These are phyloP conservation scores for Cymbopogon flexuosus DNA, from an alignment of 202 grass and related monocot genomes.

Conservation along the genomic window DNA sequence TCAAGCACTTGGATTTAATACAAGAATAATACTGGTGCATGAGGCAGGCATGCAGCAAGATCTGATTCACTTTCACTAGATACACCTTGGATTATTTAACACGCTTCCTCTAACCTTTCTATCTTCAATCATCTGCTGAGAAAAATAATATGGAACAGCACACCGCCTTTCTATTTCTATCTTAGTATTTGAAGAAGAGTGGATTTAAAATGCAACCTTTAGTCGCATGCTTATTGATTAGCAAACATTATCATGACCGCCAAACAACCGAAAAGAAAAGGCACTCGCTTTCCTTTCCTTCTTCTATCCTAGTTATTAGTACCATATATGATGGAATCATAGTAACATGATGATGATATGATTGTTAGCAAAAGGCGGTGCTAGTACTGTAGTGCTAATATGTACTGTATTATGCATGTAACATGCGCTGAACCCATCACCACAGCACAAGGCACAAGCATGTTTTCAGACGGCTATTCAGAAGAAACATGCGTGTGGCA, in stretches of 20 bases:
- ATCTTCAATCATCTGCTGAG: background rate
- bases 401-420: background rate
- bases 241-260: background rate
- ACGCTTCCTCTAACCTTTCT: background rate
- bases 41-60: background rate
- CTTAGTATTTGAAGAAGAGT: background rate
- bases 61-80: background rate
- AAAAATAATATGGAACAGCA: background rate
- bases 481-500: constrained; percentile 1
- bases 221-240: background rate
- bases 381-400: background rate
- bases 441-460: background rate
- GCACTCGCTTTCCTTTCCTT: background rate
- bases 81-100: background rate
- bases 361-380: background rate
- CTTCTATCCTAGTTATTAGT: background rate
- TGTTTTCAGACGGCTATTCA: background rate
- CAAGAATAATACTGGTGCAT: background rate
- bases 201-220: background rate
- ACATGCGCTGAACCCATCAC: background rate
- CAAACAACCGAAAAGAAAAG: constrained; percentile 8
- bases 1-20: background rate
- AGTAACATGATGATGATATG: background rate
- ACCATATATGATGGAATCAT: background rate
- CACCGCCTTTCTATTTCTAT: background rate